A percentile compares a stretch with the other conserved stretches of the same genome.
These are phyloP conservation scores for Simplicillium sp. DNA, from an alignment of 2,329 filamentous ascomycete genomes.

Conservation along the genomic window DNA sequence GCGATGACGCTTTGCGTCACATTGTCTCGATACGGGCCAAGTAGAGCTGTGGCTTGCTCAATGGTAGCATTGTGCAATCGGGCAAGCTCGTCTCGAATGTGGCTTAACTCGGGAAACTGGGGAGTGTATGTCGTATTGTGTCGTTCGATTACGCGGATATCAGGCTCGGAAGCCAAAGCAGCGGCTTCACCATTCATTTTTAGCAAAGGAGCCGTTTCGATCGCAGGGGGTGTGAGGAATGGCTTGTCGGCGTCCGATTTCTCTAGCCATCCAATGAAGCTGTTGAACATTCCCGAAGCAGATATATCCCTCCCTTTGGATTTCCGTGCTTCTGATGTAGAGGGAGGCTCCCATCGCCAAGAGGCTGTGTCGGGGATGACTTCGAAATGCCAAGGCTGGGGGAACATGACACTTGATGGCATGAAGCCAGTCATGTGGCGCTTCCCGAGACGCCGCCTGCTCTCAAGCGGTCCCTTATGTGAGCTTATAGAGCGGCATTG, in stretches of 20 bases:
- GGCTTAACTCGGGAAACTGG: too few relatives aligned
- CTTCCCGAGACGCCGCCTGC: constrained; percentile 40
- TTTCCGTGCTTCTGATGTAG: constrained; percentile 16
- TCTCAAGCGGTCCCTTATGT: constrained; percentile 45
- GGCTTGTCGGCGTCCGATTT: constrained; percentile 13
- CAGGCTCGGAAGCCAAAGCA: too few relatives aligned
- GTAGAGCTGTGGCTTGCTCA: too few relatives aligned
- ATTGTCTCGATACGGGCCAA: too few relatives aligned
- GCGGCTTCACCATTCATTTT: not conserved
- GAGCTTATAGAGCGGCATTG: constrained; percentile 25
- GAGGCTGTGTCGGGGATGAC: constrained; percentile 32
- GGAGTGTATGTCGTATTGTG: too few relatives aligned
- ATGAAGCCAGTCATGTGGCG: constrained; percentile 44
- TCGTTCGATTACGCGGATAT: too few relatives aligned
- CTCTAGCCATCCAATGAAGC: constrained; percentile 18
- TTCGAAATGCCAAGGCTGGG: constrained; percentile 37
- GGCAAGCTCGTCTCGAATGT: too few relatives aligned
- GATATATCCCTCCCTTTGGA: constrained; percentile 12
- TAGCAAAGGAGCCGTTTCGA: not conserved
- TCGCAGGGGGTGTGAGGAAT: constrained; percentile 8
- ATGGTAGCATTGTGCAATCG: too few relatives aligned
- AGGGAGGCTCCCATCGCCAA: constrained; percentile 45
- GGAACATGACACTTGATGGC: constrained; percentile 23
- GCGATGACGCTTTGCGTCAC: too few relatives aligned
- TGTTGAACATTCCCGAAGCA: constrained; percentile 13